phyloP scores from a whole-genome alignment of 2,329 filamentous ascomycete genomes.

The Monosporascus sp. region DNA sequence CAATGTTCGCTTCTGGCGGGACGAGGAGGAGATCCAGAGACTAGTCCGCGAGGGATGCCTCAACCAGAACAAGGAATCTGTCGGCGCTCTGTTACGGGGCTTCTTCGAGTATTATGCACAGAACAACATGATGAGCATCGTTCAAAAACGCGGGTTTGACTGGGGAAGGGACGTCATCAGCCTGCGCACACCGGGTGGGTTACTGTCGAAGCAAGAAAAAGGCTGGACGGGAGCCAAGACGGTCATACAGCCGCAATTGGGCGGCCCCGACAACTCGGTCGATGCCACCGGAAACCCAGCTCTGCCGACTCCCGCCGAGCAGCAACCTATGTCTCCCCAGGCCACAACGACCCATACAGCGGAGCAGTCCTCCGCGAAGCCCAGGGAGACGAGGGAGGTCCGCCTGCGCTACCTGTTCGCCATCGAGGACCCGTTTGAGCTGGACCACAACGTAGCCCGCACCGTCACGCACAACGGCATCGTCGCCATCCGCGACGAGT shows the following conservation, averaged over 20 bases:
- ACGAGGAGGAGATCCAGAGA: slow-evolving; percentile 62
- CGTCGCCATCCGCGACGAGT: slow-evolving; percentile 77
- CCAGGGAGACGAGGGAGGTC: slow-evolving; percentile 57
- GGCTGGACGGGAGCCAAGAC: slow-evolving; percentile 84
- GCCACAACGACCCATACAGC: neutral
- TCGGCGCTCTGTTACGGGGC: slow-evolving; percentile 68
- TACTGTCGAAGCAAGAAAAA: slow-evolving; percentile 70
- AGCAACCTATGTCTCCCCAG: slow-evolving; percentile 7
- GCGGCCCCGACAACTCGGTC: slow-evolving; percentile 11
- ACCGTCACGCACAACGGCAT: slow-evolving; percentile 82
- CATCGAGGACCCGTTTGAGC: slow-evolving; percentile 88
- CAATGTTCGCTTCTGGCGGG: slow-evolving; percentile 71
- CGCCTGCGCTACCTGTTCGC: slow-evolving; percentile 79
- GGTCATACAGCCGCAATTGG: slow-evolving; percentile 47
- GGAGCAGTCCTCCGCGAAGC: slow-evolving; percentile 18
- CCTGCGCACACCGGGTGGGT: slow-evolving; percentile 64
- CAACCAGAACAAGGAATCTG: slow-evolving; percentile 62
- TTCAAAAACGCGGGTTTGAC: slow-evolving; percentile 58
- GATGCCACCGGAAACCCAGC: too few species aligned
- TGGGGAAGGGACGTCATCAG: slow-evolving; percentile 80
- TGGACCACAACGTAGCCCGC: slow-evolving; percentile 80
- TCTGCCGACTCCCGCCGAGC: neutral
- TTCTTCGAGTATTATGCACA: slow-evolving; percentile 88
- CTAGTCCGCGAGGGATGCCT: slow-evolving; percentile 55
- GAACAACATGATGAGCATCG: slow-evolving; percentile 46